Base-by-base conservation (phyloP, 441 rosid species). In the Cnidoscolus chayamansa region DNA sequence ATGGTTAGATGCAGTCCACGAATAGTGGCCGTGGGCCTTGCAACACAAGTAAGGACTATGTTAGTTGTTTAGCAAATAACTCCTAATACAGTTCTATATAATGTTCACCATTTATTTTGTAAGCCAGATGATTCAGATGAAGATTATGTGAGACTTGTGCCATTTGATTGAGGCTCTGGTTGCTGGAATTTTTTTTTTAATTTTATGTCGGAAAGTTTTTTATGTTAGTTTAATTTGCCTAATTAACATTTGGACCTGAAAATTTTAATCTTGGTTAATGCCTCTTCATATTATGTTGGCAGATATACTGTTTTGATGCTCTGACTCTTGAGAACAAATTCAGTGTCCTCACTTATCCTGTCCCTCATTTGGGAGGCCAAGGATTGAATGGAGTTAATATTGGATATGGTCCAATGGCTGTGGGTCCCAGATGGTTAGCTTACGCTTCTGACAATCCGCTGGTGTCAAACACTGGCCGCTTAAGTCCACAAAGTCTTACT, bases 361-460 rank as follows among this genome's bases (percentile, higher is more conserved):
- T 90, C 81, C 98, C 97, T 69, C 99, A 91, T 67, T 71, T 87
- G 71, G 93, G 87, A 81, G 88, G 90, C 76, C 96, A 87, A 80
- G 97, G 95, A 77, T 76, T 81, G 9, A 48, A 80, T 72, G 94
- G 93, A 77, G 84, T 90, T 63, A 91, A 89, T 80, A 75, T 91
- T 31, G 99, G 98, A 55, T 91, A 88, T 76, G 98, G 99, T 73
- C 97, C 99, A 72, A 91, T 93, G 98, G 93, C 96, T 78, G 90
- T 93, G 73, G 98, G 98, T 55, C 89, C 96, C 51, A 88, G 95
- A 84, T 95, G 98, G 99, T 84, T 93, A 79, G 98, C 98, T 72
- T 95, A 93, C 87, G 95, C 98, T 76, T 90, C 98, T 72, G 87
- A 85, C 77, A 90, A 75, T 69, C 97, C 95, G 12, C 82, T 95